These are phyloP conservation scores for Phytophthora pinifolia DNA, from an alignment of 352 stramenopile genomes.

Conservation along the genomic window DNA sequence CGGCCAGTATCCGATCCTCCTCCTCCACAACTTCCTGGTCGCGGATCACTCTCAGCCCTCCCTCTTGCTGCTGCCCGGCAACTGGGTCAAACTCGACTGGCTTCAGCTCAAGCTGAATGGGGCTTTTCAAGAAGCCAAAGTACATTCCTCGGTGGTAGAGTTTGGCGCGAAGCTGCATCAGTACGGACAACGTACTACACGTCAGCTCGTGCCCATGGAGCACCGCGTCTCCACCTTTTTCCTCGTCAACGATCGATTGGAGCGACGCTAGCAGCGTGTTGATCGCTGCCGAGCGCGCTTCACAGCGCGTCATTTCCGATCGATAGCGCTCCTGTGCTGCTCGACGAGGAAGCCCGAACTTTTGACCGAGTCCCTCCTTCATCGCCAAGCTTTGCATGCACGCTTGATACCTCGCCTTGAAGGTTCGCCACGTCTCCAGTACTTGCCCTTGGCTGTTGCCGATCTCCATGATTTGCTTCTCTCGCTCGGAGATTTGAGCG, in stretches of 20 bases:
- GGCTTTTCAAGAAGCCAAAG: constrained; percentile 59
- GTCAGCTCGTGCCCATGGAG: constrained; percentile 10
- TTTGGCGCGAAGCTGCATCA: constrained; percentile 60
- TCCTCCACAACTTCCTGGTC: constrained; percentile 52
- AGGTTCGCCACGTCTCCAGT: constrained; percentile 39
- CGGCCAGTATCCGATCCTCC: constrained; percentile 23
- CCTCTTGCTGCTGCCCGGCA: constrained; percentile 10
- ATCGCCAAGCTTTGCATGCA: constrained; percentile 84
- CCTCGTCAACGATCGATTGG: constrained; percentile 33
- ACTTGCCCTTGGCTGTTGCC: constrained; percentile 33
- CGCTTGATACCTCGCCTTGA: constrained; percentile 70
- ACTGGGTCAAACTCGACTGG: constrained; percentile 34
- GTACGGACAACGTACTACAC: constrained; percentile 28
- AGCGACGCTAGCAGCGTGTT: constrained; percentile 65
- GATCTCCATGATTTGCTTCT: constrained; percentile 41
- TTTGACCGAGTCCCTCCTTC: constrained; percentile 88
- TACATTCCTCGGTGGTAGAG: constrained; percentile 63
- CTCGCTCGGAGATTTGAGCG: constrained; percentile 33
- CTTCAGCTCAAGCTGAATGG: constrained; percentile 47
- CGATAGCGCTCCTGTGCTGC: constrained; percentile 84
- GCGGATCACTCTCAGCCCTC: constrained; percentile 23
- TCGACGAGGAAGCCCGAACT: constrained; percentile 84
- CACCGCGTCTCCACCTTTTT: constrained; percentile 5
- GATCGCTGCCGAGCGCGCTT: constrained; percentile 63
- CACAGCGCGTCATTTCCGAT: constrained; percentile 79